Evolutionary conservation across 2,329 filamentous ascomycete species (phyloP), one percentile per base, ranked within the genome.

Genomic region (Tolypocladium paradoxum): DNA sequence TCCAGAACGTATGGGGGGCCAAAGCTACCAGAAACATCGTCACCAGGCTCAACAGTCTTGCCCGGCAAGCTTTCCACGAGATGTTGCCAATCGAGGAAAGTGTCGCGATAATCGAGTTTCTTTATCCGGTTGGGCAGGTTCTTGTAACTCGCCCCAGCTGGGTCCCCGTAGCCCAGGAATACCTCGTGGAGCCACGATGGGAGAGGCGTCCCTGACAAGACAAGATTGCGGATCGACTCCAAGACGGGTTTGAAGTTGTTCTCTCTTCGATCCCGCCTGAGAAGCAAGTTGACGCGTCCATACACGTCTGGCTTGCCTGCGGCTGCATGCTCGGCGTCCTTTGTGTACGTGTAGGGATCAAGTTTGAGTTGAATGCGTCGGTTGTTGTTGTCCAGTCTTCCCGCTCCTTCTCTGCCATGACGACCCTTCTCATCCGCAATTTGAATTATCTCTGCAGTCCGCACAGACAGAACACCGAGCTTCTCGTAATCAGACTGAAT

Each of bases 171-270:
- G 3, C 93, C 93, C n/a, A 99, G 75, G 68, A 97, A 99, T 11
- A 97, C 92, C 60, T 97, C 93, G 63, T 96, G 90, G 45, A 99
- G 76, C 93, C 93, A 99, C 2, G 85, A 81, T 16, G 93, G 90
- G 52, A 97, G 77, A 7, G 88, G 87, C 22, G 92, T 84, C 61
- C 95, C 88, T 0, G 90, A 90, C 35, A 95, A 76, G 2, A 90
- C 87, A 33, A 99, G 78, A 58, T 83, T 88, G 64, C 87, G 88
- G 64, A 99, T 95, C 1, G 91, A 96, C 62, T 96, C 88, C 36
- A 99, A 76, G 11, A 99, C 85, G 11, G 91, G 84, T 64, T 89
- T 95, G 76, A 99, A 99, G 69, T 99, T 99, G 72, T 99, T 99
- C 69, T 99, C 93, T 55, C 91, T 79, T 31, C 88, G 85, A 65